Conservation (phyloP, 306 rosid species). For the Cotoneaster glaucophyllus region DNA sequence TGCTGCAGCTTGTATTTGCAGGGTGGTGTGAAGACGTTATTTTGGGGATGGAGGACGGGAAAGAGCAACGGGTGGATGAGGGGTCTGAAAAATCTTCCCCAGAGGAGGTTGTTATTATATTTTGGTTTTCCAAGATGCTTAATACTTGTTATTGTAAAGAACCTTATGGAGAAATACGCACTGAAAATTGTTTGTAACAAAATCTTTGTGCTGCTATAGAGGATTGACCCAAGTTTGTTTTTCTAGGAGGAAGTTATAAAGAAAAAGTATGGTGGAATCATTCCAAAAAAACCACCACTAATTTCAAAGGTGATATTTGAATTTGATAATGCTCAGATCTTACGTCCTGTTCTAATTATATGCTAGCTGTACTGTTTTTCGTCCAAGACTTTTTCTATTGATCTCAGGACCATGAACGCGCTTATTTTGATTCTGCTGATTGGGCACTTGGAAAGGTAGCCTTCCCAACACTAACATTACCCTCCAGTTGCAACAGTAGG, state of each 20-base stretch:
- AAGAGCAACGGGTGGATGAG: conserved; percentile 35
- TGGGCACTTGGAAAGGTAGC: conserved; percentile 99
- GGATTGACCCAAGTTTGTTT: conserved; percentile 18
- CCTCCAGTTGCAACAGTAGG: not conserved
- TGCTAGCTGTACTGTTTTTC: not conserved
- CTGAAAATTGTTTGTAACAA: not conserved
- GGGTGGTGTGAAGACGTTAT: conserved; percentile 30
- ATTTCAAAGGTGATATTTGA: conserved; percentile 63
- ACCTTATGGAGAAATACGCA: not conserved
- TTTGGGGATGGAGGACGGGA: conserved; percentile 53
- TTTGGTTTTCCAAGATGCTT: conserved; percentile 1
- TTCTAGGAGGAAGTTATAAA: conserved; percentile 68
- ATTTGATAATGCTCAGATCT: not conserved
- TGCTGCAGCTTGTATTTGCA: conserved; percentile 25
- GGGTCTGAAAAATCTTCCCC: conserved; percentile 33
- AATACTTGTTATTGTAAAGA: not conserved
- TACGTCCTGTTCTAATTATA: not conserved
- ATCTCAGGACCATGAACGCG: conserved; percentile 92
- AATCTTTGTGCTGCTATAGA: not conserved
- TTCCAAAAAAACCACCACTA: conserved; percentile 86
- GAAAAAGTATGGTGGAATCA: conserved; percentile 89
- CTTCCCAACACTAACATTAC: conserved; percentile 2
- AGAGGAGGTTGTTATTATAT: conserved; percentile 47
- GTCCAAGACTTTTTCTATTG: conserved; percentile 18
- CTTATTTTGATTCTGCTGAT: conserved; percentile 96